Base-by-base conservation (phyloP, 371 early-diverging fungal species). In the Fennellomyces sp. region DNA sequence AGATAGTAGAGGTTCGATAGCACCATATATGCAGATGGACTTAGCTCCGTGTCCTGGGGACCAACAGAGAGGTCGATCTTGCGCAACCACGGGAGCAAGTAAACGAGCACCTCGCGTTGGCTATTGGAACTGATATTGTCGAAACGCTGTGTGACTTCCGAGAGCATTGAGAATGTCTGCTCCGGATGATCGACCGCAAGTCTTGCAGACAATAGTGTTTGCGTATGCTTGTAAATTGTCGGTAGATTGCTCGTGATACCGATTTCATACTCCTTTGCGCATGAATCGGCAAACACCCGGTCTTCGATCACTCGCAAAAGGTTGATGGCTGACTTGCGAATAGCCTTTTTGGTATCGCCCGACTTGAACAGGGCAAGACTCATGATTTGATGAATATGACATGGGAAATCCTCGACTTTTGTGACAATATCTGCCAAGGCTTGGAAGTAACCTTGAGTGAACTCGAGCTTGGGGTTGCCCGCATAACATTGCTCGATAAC, bases 71-170 rank as follows among this genome's bases (percentile, higher is more conserved):
- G 71, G 51, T 89, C 87, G 0, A 95, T 76, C 56, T 93, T 94
- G 25, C 88, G 80, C 31, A 94, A 73, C 97, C 97, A 97, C 0
- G 97, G 96, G 2, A 88, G 64, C 70, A 94, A 75, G n/a, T 91
- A 86, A 12, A 70, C 69, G 39, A 95, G 72, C 25, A 95, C 85
- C 57, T 89, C 88, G 8, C 89, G 84, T 36, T 83, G 83, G 21
- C 80, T 83, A 33, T 75, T 75, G 3, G 82, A 72, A 13, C 80
- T 76, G 31, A 94, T 87, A 45, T 81, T 75, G 19, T 94, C 90
- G 48, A 93, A 85, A 27, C 92, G 84, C 64, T 85, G 82, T 23
- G 91, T 88, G 21, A 91, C 79, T 67, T 97, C 96, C 0, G 91
- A 90, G 0, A 94, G 61, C 63, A 94, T 82, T 13, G 85, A 78